Conservation (phyloP, 352 stramenopile genomes). For the Thraustochytrium striatum region DNA sequence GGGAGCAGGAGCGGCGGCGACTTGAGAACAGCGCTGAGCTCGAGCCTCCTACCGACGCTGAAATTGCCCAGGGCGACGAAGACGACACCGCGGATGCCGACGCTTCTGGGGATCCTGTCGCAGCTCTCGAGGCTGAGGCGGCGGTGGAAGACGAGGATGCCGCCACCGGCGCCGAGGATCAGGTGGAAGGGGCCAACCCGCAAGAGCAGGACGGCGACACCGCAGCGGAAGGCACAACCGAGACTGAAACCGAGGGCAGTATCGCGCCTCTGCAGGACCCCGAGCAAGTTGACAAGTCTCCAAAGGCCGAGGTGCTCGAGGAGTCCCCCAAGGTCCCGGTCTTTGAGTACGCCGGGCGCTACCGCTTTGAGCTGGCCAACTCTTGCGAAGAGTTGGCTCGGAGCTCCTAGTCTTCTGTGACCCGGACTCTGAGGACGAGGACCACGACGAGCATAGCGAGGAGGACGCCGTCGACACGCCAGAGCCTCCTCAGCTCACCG, state of each 20-base stretch:
- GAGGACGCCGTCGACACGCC: conserved; percentile 27
- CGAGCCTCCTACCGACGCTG: neutral
- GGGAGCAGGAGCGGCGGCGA: no score
- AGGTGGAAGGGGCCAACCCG: neutral
- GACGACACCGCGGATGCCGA: neutral
- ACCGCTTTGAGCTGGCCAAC: conserved; percentile 59
- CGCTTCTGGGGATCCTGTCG: neutral
- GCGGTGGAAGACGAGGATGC: neutral
- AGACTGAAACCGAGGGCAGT: no score
- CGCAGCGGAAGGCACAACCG: no score
- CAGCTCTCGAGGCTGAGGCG: neutral
- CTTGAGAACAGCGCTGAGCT: neutral
- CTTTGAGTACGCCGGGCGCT: conserved; percentile 59
- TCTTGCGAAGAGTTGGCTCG: conserved; percentile 59
- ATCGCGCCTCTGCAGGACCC: no score
- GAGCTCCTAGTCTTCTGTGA: conserved; percentile 30
- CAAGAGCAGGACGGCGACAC: neutral
- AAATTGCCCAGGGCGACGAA: neutral
- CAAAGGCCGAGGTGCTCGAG: neutral
- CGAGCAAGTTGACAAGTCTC: no score
- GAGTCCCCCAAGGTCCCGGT: conserved; percentile 63
- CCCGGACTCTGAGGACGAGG: conserved; percentile 22
- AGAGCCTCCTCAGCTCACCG: conserved; percentile 30
- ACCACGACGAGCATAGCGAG: conserved; percentile 47
- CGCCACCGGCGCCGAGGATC: neutral